Conservation (phyloP, 2,329 filamentous ascomycete genomes). For the Beauveria asiatica region DNA sequence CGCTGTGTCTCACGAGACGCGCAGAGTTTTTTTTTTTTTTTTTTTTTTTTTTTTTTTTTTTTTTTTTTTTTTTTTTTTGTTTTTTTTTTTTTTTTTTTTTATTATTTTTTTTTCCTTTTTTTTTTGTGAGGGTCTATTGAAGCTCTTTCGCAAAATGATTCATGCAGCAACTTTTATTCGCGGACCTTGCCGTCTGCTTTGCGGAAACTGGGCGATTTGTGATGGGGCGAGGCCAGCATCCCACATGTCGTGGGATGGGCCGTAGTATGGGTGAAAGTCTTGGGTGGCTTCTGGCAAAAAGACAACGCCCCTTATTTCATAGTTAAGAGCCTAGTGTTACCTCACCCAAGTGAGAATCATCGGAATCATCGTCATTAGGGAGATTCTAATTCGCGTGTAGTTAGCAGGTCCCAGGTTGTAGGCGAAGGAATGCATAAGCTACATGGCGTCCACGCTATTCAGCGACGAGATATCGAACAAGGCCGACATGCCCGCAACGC, state of each 20-base stretch:
- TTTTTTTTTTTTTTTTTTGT: not conserved
- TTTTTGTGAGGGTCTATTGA: not conserved
- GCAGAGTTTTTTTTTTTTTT: not conserved
- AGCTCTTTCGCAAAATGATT: not conserved
- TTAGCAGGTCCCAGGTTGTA: not conserved
- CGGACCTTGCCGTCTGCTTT: not conserved
- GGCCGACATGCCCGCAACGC: not conserved
- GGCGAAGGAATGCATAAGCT: not conserved
- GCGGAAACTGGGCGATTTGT: not conserved
- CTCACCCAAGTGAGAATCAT: not conserved
- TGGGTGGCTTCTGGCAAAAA: not conserved
- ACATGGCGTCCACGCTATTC: not conserved
- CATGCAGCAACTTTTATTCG: not conserved
- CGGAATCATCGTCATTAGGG: not conserved
- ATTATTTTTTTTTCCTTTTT: not conserved
- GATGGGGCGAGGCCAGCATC: not conserved
- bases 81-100: not conserved
- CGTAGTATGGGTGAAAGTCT: no score
- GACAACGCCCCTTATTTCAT: not conserved
- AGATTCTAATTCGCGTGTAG: not conserved
- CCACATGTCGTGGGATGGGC: not conserved
- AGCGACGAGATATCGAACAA: not conserved
- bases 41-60: not conserved
- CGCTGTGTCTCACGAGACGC: not conserved
- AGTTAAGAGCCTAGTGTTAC: not conserved